phyloP scores from a whole-genome alignment of 768 basidiomycete genomes.

The Leucocoprinus leucothites region DNA sequence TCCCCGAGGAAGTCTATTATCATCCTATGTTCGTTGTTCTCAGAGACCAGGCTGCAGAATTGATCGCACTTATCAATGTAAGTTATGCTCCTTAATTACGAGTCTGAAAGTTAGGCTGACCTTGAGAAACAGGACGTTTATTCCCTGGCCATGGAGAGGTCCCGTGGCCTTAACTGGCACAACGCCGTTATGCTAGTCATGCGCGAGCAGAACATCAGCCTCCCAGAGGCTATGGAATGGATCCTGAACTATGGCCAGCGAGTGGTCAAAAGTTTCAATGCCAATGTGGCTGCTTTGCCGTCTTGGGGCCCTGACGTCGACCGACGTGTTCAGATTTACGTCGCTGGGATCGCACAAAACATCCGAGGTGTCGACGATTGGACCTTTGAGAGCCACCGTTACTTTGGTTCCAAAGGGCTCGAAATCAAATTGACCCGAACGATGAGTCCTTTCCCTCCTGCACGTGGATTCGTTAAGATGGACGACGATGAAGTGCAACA shows the following conservation, averaged over 20 bases:
- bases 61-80: slow-evolving; percentile 27
- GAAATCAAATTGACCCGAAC: slow-evolving; percentile 19
- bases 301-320: slow-evolving; percentile 40
- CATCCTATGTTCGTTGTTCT: slow-evolving; percentile 21
- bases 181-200: slow-evolving; percentile 33
- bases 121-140: slow-evolving; percentile 24
- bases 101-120: too few relatives aligned
- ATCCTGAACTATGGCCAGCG: slow-evolving; percentile 20
- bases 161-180: slow-evolving; percentile 27
- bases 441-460: slow-evolving; percentile 17
- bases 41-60: slow-evolving; percentile 19
- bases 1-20: slow-evolving; percentile 30
- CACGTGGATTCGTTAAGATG: neutral
- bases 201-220: slow-evolving; percentile 19
- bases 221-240: slow-evolving; percentile 27
- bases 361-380: slow-evolving; percentile 41
- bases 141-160: slow-evolving; percentile 34
- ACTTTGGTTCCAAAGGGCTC: slow-evolving; percentile 28
- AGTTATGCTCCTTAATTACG: neutral
- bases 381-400: slow-evolving; percentile 45
- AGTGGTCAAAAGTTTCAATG: slow-evolving; percentile 21
- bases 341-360: slow-evolving; percentile 44
- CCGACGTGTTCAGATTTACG: slow-evolving; percentile 32
- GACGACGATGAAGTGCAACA: neutral
- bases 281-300: slow-evolving; percentile 33